phyloP scores from a whole-genome alignment of 495 filamentous ascomycete species.

The Aspergillus taichungensis region DNA sequence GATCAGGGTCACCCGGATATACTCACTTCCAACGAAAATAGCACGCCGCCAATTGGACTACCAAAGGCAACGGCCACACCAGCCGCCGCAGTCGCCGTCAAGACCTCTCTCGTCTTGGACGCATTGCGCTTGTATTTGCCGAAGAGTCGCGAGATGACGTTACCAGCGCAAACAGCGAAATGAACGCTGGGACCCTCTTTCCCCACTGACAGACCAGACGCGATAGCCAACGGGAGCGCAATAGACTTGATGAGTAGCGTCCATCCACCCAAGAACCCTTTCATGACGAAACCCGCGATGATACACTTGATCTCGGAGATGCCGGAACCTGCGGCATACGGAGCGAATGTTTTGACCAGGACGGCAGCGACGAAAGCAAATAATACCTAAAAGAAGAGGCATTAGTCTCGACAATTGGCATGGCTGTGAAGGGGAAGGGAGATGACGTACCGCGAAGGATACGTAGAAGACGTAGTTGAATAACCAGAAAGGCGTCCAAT shows the following conservation, averaged over 20 bases:
- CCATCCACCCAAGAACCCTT: constrained; percentile 89
- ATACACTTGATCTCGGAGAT: constrained; percentile 99
- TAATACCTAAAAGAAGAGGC: constrained; percentile 45
- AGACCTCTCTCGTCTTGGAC: constrained; percentile 88
- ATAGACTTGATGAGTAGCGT: constrained; percentile 93
- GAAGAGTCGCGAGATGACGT: constrained; percentile 91
- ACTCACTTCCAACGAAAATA: constrained; percentile 82
- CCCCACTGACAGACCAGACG: constrained; percentile 88
- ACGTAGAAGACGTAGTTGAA: constrained; percentile 88
- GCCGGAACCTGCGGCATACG: constrained; percentile 93
- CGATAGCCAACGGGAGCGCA: constrained; percentile 83
- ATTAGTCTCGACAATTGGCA: neutral
- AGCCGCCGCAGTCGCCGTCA: constrained; percentile 89
- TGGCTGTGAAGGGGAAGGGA: neutral
- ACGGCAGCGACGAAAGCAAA: constrained; percentile 77
- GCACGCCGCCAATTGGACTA: constrained; percentile 90
- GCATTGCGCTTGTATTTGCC: constrained; percentile 89
- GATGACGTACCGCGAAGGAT: constrained; percentile 62
- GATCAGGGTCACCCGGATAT: neutral
- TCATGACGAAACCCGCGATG: constrained; percentile 99
- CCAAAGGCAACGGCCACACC: constrained; percentile 96
- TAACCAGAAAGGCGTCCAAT: constrained; percentile 70
- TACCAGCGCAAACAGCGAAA: constrained; percentile 95
- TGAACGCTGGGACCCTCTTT: constrained; percentile 98
- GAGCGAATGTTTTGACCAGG: constrained; percentile 87